Conservation (phyloP, 192 early-diverging fungal genomes). For the Dimargaris xerosporica region DNA sequence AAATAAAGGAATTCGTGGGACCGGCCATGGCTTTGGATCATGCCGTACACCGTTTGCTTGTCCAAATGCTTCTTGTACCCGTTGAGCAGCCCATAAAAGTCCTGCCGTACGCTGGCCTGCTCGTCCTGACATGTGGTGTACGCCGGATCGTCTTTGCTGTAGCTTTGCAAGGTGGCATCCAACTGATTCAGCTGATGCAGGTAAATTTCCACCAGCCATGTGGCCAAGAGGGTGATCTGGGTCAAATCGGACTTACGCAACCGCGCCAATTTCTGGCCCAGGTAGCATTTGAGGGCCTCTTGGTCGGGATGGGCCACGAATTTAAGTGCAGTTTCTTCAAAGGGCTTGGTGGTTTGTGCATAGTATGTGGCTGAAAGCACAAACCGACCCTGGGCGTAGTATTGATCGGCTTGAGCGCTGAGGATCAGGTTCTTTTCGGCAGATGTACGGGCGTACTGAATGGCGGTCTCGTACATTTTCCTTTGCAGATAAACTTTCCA, state of each 20-base stretch:
- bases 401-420: slow-evolving; percentile 74
- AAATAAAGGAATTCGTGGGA: slow-evolving; percentile 68
- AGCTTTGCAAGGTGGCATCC: slow-evolving; percentile 30
- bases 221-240: slow-evolving; percentile 63
- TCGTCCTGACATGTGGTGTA: slow-evolving; percentile 28
- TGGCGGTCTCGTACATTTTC: slow-evolving; percentile 67
- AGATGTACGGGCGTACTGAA: slow-evolving; percentile 62
- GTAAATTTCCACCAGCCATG: slow-evolving; percentile 85
- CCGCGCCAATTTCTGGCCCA: slow-evolving; percentile 56
- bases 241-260: slow-evolving; percentile 49
- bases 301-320: slow-evolving; percentile 61
- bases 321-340: slow-evolving; percentile 84
- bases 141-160: slow-evolving; percentile 16
- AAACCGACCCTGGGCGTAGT: slow-evolving; percentile 59
- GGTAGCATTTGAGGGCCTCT: slow-evolving; percentile 60
- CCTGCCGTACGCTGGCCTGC: slow-evolving; percentile 37
- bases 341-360: slow-evolving; percentile 56
- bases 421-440: slow-evolving; percentile 61
- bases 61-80: slow-evolving; percentile 49
- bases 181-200: slow-evolving; percentile 56
- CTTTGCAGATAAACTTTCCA: slow-evolving; percentile 81
- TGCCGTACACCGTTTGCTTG: slow-evolving; percentile 54
- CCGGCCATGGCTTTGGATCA: slow-evolving; percentile 77
- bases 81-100: slow-evolving; percentile 58
- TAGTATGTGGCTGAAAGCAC: slow-evolving; percentile 68